Evolutionary conservation across 2,329 filamentous ascomycete species (phyloP).

Genomic region (Epichloe gansuensis): DNA sequence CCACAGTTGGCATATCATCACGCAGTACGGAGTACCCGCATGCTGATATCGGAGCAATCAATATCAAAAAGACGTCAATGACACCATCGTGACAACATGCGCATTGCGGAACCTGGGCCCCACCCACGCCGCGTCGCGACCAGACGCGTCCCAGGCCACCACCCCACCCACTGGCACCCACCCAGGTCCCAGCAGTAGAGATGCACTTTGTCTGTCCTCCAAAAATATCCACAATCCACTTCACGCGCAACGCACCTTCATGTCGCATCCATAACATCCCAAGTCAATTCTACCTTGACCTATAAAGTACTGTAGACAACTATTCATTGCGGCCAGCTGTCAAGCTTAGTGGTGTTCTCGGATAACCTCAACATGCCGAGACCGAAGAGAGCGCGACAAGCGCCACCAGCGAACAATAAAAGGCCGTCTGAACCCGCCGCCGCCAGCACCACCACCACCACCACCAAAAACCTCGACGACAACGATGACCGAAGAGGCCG

Average conservation of each 20-base stretch:
- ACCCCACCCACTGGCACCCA: too few relatives aligned
- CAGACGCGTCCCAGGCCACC: conserved; percentile 13
- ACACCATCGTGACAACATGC: neutral
- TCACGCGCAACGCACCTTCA: neutral
- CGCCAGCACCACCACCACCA: neutral
- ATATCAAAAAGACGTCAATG: neutral
- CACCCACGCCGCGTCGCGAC: conserved; percentile 13
- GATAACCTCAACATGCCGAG: conserved; percentile 7
- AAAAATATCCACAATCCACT: conserved; percentile 6
- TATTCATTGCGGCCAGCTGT: too few relatives aligned
- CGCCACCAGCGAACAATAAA: neutral
- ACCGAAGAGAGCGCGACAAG: conserved; percentile 8
- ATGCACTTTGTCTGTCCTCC: conserved; percentile 11
- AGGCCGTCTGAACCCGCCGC: neutral
- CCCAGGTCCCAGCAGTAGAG: neutral
- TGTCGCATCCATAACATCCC: neutral
- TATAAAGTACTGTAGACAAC: neutral
- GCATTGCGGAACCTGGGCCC: neutral
- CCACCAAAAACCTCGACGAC: neutral
- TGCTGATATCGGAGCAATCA: too few relatives aligned
- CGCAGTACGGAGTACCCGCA: too few relatives aligned
- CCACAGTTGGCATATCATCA: too few relatives aligned
- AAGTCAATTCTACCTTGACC: neutral
- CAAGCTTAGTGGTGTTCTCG: neutral
- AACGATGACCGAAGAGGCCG: conserved; percentile 15